phyloP scores from a whole-genome alignment of 768 basidiomycete species.

The Fomitopsis pulvina region DNA sequence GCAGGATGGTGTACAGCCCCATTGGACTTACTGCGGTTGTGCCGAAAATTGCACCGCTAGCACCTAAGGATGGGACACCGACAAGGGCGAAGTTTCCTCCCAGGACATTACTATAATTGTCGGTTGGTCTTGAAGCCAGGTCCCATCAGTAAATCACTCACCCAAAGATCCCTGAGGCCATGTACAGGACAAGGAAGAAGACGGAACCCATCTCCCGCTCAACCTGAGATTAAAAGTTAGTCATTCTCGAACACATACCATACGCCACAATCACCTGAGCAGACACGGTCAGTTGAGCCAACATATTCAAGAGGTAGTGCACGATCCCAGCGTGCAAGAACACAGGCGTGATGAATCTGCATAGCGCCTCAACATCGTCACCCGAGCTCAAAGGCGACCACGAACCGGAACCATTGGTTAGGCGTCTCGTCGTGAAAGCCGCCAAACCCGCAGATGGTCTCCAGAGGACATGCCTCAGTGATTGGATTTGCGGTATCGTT shows the following conservation, averaged over 20 bases:
- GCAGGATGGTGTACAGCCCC: neutral
- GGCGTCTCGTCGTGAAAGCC: constrained; percentile 45
- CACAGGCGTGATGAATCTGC: constrained; percentile 71
- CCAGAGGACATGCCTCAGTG: constrained; percentile 62
- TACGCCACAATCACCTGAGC: constrained; percentile 48
- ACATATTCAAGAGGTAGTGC: constrained; percentile 87
- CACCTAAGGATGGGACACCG: constrained; percentile 84
- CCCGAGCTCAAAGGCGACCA: neutral
- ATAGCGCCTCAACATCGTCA: neutral
- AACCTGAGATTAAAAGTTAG: constrained; percentile 38
- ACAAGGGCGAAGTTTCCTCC: constrained; percentile 92
- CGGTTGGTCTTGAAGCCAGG: neutral
- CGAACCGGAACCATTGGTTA: constrained; percentile 50
- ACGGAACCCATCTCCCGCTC: constrained; percentile 89
- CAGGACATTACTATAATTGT: constrained; percentile 59
- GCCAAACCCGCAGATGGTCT: constrained; percentile 85
- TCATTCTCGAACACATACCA: neutral
- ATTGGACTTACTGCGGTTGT: constrained; percentile 56
- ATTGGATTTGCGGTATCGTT: constrained; percentile 83
- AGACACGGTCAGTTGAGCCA: constrained; percentile 76
- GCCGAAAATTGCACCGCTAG: constrained; percentile 90
- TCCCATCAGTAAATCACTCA: constrained; percentile 23
- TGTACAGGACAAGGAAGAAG: constrained; percentile 81
- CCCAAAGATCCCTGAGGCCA: constrained; percentile 92
- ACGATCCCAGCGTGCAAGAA: constrained; percentile 95